Evolutionary conservation across 345 rosid genomes (phyloP), one percentile per base, ranked within the genome.

Genomic region (Orychophragmus violaceus): DNA sequence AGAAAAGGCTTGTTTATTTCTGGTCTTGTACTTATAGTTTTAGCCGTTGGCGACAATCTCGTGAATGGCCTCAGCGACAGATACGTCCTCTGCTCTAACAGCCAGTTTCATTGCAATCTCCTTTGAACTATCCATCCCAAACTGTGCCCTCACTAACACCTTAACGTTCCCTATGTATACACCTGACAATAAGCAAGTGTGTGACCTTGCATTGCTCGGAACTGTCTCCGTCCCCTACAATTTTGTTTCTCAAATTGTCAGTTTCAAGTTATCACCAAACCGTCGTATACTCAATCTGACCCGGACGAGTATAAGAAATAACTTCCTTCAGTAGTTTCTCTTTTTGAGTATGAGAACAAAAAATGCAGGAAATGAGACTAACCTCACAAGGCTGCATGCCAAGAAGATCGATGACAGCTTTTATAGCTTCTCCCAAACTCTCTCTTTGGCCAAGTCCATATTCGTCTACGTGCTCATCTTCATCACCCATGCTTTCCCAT

Each of bases 301-400:
- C 36, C 12, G 36, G 12, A 8, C 36, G 30, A 28, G 30, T 30
- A 12, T 35, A 6, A 35, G 39, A 33, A 37, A 37, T n/a, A n/a
- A 37, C 44, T 37, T 37, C 44, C 49, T 8, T 44, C 10, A 16
- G 10, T 42, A 42, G 48, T 42, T 42, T 17, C 22, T 8, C 12
- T 17, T 44, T 44, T 18, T 7, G 11, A 10, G 14, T 22, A 35
- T 21, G 46, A 49, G 33, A 17, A 53, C 8, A 39, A 50, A 10
- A 8, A 25, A 5, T 1, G 33, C 2, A 48, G 1, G 51, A 41
- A 53, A 9, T 54, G 37, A 36, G 39, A 76, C 82, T 76, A 45
- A 88, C 98, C 95, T 94, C 99, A 55, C 97, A 94, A 17, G 97
- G 88, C 81, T 94, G 99, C 99, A 94, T 82, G 80, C 99, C 99